Evolutionary conservation across 192 early-diverging fungal genomes (phyloP), one percentile per base, ranked within the genome.

Genomic region (Rhizophagus sp.): DNA sequence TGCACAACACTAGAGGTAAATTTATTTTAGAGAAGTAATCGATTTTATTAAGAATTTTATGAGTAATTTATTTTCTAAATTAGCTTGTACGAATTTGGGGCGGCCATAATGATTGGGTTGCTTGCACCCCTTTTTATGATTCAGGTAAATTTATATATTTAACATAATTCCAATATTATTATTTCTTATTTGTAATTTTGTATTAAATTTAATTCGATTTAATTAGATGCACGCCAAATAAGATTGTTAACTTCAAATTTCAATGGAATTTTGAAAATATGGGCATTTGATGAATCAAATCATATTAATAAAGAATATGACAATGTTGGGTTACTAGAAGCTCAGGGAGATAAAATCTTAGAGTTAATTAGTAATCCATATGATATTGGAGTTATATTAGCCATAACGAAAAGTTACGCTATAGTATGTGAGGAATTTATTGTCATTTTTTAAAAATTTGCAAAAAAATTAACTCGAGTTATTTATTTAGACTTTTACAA

Each of bases 1-100:
- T 78, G 86, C 8, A 84, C 84, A 13, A 86, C 87, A 1, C 73
- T 91, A 15, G 87, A 88, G 69, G 85, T 83, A 82, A 9, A 10
- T 50, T 75, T 47, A 36, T 47, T 47, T 47, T 12, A 41, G 0
- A 41, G 39, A 41, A 41, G 1, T 41, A 36, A 15, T 73, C 10
- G 64, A 11, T 11, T 25, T 39, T 71, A 27, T 27, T 36, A 66
- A 15, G 6, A 15, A 44, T 57, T 39, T 8, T 79, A 22, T 49
- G 12, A n/a, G 10, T 27, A 30, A 30, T 41, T 41, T 19, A 41
- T 11, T 17, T 63, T 24, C 11, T 63, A 25, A n/a, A 25, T 36
- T 62, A 90, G 82, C 78, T 89, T 49, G 84, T 91, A 12, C 78
- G 90, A 65, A 85, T 91, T 17, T 91, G 90, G 90, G 87, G 84